phyloP scores from a whole-genome alignment of 768 basidiomycete species.

The Calocera viscosa region DNA sequence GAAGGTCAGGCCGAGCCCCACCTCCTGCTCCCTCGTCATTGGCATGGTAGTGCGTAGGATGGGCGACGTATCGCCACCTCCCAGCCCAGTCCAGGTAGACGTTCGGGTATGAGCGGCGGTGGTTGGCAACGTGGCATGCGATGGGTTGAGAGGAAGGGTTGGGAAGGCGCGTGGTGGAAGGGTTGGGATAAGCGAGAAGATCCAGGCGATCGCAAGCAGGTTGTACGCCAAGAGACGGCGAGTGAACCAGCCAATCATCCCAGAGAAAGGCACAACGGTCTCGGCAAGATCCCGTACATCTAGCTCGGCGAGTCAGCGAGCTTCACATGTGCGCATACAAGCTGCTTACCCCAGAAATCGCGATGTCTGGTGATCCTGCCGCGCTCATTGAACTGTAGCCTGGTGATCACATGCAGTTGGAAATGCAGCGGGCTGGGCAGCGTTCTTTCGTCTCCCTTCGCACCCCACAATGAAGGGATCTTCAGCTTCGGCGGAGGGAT shows the following conservation, averaged over 20 bases:
- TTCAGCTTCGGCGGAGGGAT: slow-evolving; percentile 34
- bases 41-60: neutral
- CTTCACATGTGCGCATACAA: neutral
- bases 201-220: neutral
- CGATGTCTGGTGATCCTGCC: slow-evolving; percentile 69
- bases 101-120: neutral
- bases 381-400: slow-evolving; percentile 67
- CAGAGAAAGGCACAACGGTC: neutral
- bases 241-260: neutral
- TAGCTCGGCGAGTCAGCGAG: too few species aligned
- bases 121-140: neutral
- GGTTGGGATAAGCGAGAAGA: neutral
- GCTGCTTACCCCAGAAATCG: slow-evolving; percentile 48
- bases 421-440: slow-evolving; percentile 63
- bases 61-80: neutral
- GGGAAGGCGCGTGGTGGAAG: neutral
- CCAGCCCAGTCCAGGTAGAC: neutral
- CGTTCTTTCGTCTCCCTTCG: slow-evolving; percentile 14
- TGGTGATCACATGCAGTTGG: slow-evolving; percentile 56
- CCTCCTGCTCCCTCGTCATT: neutral
- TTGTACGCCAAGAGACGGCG: neutral
- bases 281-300: neutral
- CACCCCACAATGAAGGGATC: slow-evolving; percentile 45
- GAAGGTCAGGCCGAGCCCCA: neutral
- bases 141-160: neutral